Base-by-base conservation (phyloP, 192 early-diverging fungal genomes). In the Martensiomyces pterosporus region DNA sequence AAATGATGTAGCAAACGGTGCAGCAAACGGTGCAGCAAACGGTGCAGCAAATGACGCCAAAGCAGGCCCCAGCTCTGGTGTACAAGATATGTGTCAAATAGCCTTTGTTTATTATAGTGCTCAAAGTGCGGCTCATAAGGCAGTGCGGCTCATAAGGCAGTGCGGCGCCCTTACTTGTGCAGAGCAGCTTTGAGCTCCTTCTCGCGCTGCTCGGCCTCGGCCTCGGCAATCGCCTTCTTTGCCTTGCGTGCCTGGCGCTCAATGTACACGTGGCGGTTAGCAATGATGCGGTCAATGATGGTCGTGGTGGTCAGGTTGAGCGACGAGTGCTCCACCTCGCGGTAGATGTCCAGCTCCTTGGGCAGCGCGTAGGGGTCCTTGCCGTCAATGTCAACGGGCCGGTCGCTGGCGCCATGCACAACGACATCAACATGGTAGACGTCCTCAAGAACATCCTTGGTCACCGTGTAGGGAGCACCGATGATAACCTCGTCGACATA, bases 401-500 rank as follows among this genome's bases (percentile, higher is more conserved):
- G 76, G 24, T 79, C 71, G 38, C 78, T 86, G 46, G 80, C 84
- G 42, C 85, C 85, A 43, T 91, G 86, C 18, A 79, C 85, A 13
- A 97, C 92, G 2, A 89, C 55, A 33, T 84, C 69, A 22, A 97
- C 90, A 17, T 86, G 86, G 77, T 88, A 91, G 24, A 91, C 88
- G 45, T 90, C 85, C 38, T 80, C 80, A 39, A 95, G 69, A 16
- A 97, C 87, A 38, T 91, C 86, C 54, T 92, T 80, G 23, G 85
- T 87, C 1, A 94, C 84, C 64, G 85, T 89, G 61, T 83, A 89
- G 14, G 94, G 94, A 18, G 91, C 90, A 18, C 91, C 90, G 33
- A 94, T 89, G 43, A 97, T 85, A 18, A 97, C 91, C 54, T 94
- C 92, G 64, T 97, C 91, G 6, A 92, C 92, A 48, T 91, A 93